Conservation (phyloP, 257 asterid genomes). For the Cruciata laevipes region DNA sequence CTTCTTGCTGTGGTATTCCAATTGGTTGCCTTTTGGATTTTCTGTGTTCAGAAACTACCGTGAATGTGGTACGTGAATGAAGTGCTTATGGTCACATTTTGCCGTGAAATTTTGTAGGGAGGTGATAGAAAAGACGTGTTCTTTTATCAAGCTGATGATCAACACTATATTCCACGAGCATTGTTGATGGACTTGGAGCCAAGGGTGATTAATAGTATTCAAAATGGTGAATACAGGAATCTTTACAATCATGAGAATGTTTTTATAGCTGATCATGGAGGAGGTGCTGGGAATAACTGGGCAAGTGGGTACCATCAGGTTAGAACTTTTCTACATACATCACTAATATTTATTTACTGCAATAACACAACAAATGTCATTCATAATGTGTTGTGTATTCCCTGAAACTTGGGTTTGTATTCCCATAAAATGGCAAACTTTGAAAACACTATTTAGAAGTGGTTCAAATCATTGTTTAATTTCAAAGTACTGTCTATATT, state of each 20-base stretch:
- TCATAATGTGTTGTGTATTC: too few species aligned
- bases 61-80: neutral
- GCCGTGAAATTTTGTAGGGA: slow-evolving; percentile 48
- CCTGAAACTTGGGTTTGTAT: too few species aligned
- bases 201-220: slow-evolving; percentile 92
- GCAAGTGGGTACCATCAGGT: slow-evolving; percentile 99
- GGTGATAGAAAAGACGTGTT: slow-evolving; percentile 98
- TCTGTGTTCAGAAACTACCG: neutral
- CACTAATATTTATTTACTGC: neutral
- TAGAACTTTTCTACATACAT: neutral
- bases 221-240: slow-evolving; percentile 88
- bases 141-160: slow-evolving; percentile 99
- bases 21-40: too few species aligned
- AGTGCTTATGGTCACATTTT: slow-evolving; percentile 5
- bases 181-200: slow-evolving; percentile 98
- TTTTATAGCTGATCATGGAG: slow-evolving; percentile 89
- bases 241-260: slow-evolving; percentile 95
- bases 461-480: neutral
- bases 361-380: neutral
- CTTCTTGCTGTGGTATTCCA: too few species aligned
- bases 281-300: slow-evolving; percentile 99
- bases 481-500: too few species aligned
- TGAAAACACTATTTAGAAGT: neutral
- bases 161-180: slow-evolving; percentile 94
- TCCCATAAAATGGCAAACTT: neutral